phyloP scores from a whole-genome alignment of 805 yeast species.

The Candida krabiensis region DNA sequence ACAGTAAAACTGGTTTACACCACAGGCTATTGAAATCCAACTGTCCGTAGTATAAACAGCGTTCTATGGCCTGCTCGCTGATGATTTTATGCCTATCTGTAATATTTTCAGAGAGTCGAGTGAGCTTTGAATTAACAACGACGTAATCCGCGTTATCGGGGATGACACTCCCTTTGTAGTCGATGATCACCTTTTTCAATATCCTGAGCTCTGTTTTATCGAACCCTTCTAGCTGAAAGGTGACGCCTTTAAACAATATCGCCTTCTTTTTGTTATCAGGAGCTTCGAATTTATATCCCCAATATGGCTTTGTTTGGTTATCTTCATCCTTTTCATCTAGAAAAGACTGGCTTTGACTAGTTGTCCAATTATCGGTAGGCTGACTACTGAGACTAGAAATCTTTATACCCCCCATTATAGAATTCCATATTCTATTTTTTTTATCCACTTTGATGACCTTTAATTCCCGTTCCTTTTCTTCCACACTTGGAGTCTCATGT shows the following conservation, averaged over 20 bases:
- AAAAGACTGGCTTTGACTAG: constrained; percentile 7
- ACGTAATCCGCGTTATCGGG: constrained; percentile 11
- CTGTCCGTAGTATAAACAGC: constrained; percentile 25
- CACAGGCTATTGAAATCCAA: constrained; percentile 22
- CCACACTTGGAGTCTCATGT: neutral
- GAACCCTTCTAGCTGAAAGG: constrained; percentile 23
- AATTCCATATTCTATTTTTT: constrained; percentile 23
- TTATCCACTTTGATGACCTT: constrained; percentile 26
- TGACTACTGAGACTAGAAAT: constrained; percentile 10
- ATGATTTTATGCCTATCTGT: constrained; percentile 5
- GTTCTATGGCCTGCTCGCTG: constrained; percentile 32
- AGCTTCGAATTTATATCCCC: neutral
- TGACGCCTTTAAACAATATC: constrained; percentile 17
- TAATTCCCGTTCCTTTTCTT: constrained; percentile 22
- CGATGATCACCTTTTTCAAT: constrained; percentile 22
- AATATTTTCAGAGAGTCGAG: neutral
- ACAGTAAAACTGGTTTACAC: constrained; percentile 22
- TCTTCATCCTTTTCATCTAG: constrained; percentile 2
- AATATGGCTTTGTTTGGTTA: neutral
- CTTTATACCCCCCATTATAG: constrained; percentile 24
- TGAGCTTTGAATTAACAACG: constrained; percentile 21
- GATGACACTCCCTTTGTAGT: constrained; percentile 23
- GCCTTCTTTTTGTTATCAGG: neutral
- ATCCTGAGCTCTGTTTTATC: constrained; percentile 15
- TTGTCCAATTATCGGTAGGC: constrained; percentile 11